phyloP scores from a whole-genome alignment of 768 basidiomycete species.

The Glaciozyma antarctica region DNA sequence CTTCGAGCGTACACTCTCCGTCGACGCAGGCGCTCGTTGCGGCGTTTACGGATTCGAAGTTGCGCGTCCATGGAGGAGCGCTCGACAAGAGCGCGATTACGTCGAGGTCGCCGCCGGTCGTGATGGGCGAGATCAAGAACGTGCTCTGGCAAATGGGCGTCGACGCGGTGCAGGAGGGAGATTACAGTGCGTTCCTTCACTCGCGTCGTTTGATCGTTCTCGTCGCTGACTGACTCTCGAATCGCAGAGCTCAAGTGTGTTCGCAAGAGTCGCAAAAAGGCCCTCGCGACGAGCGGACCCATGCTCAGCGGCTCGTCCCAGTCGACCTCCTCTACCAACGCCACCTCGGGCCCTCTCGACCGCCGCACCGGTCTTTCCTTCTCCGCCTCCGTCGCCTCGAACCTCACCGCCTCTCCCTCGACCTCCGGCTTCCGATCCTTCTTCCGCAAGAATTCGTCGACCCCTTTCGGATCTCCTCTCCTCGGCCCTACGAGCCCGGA shows the following conservation, averaged over 20 bases:
- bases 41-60: slow-evolving; percentile 43
- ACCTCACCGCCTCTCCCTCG: slow-evolving; percentile 24
- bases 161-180: slow-evolving; percentile 75
- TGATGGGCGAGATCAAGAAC: slow-evolving; percentile 71
- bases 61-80: slow-evolving; percentile 82
- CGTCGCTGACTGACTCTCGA: background rate
- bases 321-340: slow-evolving; percentile 2
- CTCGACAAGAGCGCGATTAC: slow-evolving; percentile 86
- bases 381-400: slow-evolving; percentile 6
- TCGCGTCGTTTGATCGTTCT: background rate
- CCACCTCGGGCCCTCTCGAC: slow-evolving; percentile 36
- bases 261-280: slow-evolving; percentile 30
- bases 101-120: slow-evolving; percentile 68
- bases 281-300: background rate
- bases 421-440: slow-evolving; percentile 24
- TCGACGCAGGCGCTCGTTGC: slow-evolving; percentile 2
- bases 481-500: slow-evolving; percentile 24
- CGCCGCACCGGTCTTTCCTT: slow-evolving; percentile 31
- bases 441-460: slow-evolving; percentile 10
- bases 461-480: background rate
- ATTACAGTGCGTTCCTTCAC: slow-evolving; percentile 52
- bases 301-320: background rate
- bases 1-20: background rate
- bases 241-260: slow-evolving; percentile 30
- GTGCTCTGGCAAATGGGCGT: slow-evolving; percentile 83